These are phyloP conservation scores for Penicillium aurantiogriseum DNA, from an alignment of 2,329 filamentous ascomycete genomes.

Conservation along the genomic window DNA sequence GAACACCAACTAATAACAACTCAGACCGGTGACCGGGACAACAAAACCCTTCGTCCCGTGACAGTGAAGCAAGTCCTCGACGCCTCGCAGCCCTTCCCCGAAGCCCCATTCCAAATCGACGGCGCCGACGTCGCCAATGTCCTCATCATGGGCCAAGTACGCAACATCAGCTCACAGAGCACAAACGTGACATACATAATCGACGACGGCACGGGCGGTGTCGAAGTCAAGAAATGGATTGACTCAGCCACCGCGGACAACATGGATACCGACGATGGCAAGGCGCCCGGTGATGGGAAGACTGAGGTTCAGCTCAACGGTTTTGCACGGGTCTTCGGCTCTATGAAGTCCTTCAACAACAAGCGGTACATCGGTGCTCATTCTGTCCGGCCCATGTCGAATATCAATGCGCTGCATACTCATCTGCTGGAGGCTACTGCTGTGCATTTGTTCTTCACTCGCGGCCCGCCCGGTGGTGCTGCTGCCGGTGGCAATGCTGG, in stretches of 20 bases:
- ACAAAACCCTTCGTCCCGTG: conserved; percentile 78
- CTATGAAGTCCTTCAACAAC: conserved; percentile 78
- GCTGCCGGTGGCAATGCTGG: conserved; percentile 49
- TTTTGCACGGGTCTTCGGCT: conserved; percentile 83
- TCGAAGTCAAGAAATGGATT: conserved; percentile 65
- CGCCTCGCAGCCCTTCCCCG: conserved; percentile 70
- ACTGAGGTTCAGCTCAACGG: conserved; percentile 66
- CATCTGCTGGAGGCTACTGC: conserved; percentile 88
- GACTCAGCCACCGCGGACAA: conserved; percentile 46
- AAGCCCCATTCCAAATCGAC: conserved; percentile 81
- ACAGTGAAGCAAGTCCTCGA: conserved; percentile 94
- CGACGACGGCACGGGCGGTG: conserved; percentile 88
- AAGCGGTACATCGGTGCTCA: conserved; percentile 79
- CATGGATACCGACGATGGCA: conserved; percentile 46
- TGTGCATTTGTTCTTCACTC: conserved; percentile 79
- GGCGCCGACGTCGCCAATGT: conserved; percentile 69
- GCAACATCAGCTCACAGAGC: conserved; percentile 77
- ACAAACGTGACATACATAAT: conserved; percentile 91
- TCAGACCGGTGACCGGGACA: conserved; percentile 61
- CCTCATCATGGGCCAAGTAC: conserved; percentile 87
- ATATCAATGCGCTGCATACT: conserved; percentile 91
- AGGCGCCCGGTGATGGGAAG: conserved; percentile 47
- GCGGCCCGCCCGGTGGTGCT: conserved; percentile 57
- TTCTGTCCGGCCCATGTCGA: conserved; percentile 73
- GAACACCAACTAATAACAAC: neutral